Conservation (phyloP, 208 protist genomes). For the Wallacemonas collosoma region DNA sequence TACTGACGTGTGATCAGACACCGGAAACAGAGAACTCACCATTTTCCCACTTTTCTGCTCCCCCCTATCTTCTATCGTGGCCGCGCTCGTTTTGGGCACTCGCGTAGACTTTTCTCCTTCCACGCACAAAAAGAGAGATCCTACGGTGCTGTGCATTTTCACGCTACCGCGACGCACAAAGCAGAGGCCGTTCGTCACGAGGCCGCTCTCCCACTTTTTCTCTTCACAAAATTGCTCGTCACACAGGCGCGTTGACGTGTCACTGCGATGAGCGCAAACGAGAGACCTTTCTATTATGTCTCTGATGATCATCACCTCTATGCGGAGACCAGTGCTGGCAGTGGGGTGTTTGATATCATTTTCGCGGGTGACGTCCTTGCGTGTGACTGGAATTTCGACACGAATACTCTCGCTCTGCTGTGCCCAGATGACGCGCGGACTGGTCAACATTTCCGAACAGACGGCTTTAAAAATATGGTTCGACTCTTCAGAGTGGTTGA, state of each 20-base stretch:
- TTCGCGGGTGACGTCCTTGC: constrained; percentile 39
- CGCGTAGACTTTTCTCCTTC: background rate
- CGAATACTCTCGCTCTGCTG: constrained; percentile 28
- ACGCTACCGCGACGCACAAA: background rate
- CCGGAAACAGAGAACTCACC: no score
- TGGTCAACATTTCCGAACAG: constrained; percentile 13
- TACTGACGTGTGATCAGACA: no score
- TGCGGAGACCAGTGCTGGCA: constrained; percentile 16
- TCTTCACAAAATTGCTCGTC: background rate
- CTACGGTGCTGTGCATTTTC: no score
- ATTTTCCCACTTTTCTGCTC: background rate
- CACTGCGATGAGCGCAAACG: background rate
- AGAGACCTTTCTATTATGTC: constrained; percentile 10
- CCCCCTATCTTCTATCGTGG: background rate
- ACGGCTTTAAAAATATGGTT: constrained; percentile 22
- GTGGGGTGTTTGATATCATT: constrained; percentile 27
- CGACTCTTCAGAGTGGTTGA: constrained; percentile 38
- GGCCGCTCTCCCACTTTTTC: constrained; percentile 7
- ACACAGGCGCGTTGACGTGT: no score
- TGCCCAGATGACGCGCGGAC: constrained; percentile 18
- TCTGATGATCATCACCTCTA: constrained; percentile 11
- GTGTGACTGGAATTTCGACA: constrained; percentile 33
- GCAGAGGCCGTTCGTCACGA: background rate
- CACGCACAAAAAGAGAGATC: no score
- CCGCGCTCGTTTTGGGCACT: background rate